phyloP scores from a whole-genome alignment of 805 yeast species.

The Kockiozyma suomiensis region DNA sequence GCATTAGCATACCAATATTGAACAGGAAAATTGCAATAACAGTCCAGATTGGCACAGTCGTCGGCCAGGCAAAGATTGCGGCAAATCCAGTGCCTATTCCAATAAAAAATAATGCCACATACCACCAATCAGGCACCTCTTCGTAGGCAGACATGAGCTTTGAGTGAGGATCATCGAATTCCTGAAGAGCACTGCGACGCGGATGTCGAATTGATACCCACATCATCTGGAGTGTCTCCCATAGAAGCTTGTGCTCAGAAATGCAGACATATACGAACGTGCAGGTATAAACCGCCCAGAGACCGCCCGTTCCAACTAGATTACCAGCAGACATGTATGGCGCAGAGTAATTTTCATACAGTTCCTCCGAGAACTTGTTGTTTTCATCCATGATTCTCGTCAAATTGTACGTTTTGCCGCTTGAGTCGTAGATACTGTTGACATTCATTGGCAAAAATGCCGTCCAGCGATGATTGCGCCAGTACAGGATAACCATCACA shows the following conservation, averaged over 20 bases:
- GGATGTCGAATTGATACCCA: slow-evolving; percentile 20
- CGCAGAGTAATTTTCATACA: slow-evolving; percentile 56
- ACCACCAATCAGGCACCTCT: slow-evolving; percentile 56
- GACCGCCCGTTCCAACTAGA: slow-evolving; percentile 43
- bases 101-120: slow-evolving; percentile 47
- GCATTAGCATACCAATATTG: slow-evolving; percentile 38
- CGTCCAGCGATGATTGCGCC: slow-evolving; percentile 54
- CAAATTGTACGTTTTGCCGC: slow-evolving; percentile 49
- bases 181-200: slow-evolving; percentile 40
- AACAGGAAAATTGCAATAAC: slow-evolving; percentile 41
- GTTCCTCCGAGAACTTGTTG: slow-evolving; percentile 50
- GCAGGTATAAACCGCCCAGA: slow-evolving; percentile 21
- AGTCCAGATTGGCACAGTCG: slow-evolving; percentile 43
- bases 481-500: slow-evolving; percentile 44
- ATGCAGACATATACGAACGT: slow-evolving; percentile 17
- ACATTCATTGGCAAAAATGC: slow-evolving; percentile 56
- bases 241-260: slow-evolving; percentile 35
- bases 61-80: slow-evolving; percentile 40
- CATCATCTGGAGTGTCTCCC: slow-evolving; percentile 42
- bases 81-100: slow-evolving; percentile 51
- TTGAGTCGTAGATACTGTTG: slow-evolving; percentile 41
- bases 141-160: slow-evolving; percentile 16
- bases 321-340: slow-evolving; percentile 62
- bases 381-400: slow-evolving; percentile 49
- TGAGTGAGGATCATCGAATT: slow-evolving; percentile 40